These are phyloP conservation scores for Microthlaspi erraticum DNA, from an alignment of 345 rosid species.

Conservation along the genomic window DNA sequence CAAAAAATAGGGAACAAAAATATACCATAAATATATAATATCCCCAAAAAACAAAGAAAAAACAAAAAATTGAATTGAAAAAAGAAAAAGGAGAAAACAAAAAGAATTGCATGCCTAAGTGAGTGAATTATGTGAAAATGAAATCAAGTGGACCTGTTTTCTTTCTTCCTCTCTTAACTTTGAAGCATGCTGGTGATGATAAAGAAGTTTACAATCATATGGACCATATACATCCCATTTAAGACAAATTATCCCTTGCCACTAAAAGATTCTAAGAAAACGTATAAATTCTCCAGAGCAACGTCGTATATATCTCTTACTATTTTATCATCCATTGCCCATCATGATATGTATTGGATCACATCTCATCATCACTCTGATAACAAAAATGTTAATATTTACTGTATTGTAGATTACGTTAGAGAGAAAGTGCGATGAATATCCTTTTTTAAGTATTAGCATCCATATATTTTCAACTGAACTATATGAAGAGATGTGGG, in stretches of 20 bases:
- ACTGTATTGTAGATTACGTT: neutral
- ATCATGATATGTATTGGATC: neutral
- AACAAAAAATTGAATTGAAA: neutral
- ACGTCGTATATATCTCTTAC: neutral
- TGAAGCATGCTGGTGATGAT: constrained; percentile 50
- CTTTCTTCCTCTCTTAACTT: constrained; percentile 45
- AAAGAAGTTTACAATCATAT: constrained; percentile 36
- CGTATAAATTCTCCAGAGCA: constrained; percentile 22
- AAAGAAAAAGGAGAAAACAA: constrained; percentile 37
- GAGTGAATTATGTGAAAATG: constrained; percentile 48
- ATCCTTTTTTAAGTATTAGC: constrained; percentile 3
- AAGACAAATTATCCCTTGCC: constrained; percentile 17
- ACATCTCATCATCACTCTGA: neutral
- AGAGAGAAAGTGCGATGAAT: constrained; percentile 5
- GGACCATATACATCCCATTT: constrained; percentile 38
- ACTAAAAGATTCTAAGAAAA: constrained; percentile 11
- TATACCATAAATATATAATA: constrained; percentile 8
- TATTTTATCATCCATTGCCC: neutral
- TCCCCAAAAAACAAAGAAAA: neutral
- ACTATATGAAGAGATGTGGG: constrained; percentile 21
- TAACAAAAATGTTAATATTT: neutral
- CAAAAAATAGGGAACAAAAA: neutral
- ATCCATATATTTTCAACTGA: neutral
- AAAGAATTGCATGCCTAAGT: constrained; percentile 48
- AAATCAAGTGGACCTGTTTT: constrained; percentile 43